Percentiles rank a stretch among this genome's conserved stretches.
Conservation (phyloP, 164 flowering plant species). For the Paratinospora sagittata region DNA sequence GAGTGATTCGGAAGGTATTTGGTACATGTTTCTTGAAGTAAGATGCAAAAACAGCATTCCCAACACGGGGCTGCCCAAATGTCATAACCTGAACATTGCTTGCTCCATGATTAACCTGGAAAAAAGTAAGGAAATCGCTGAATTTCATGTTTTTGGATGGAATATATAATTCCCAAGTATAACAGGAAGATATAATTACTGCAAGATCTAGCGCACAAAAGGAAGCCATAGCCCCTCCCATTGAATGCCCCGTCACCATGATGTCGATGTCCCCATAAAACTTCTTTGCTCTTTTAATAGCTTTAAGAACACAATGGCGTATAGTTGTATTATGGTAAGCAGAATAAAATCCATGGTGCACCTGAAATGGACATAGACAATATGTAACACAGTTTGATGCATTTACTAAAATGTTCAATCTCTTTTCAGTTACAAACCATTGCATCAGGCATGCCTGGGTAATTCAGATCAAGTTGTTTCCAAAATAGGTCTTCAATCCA, state of each 20-base stretch:
- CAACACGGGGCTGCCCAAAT: slow-evolving; percentile 97
- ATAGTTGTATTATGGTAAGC: slow-evolving; percentile 91
- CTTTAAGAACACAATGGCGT: slow-evolving; percentile 60
- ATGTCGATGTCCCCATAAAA: slow-evolving; percentile 58
- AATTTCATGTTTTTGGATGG: not conserved
- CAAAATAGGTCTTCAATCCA: slow-evolving; percentile 92
- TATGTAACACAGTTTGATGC: not conserved
- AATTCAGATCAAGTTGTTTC: slow-evolving; percentile 87
- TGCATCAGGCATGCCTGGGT: slow-evolving; percentile 87
- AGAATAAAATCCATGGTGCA: slow-evolving; percentile 89
- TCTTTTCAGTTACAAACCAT: slow-evolving; percentile 43
- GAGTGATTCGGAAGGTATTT: slow-evolving; percentile 63
- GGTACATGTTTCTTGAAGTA: slow-evolving; percentile 67
- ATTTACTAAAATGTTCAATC: not conserved
- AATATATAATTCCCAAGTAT: not conserved
- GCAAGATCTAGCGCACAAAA: slow-evolving; percentile 85
- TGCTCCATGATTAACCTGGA: slow-evolving; percentile 58
- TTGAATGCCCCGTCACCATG: slow-evolving; percentile 94
- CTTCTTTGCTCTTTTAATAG: slow-evolving; percentile 57
- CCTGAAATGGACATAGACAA: slow-evolving; percentile 40
- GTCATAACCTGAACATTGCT: slow-evolving; percentile 68
- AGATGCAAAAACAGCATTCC: slow-evolving; percentile 86
- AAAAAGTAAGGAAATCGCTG: slow-evolving; percentile 6
- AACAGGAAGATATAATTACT: slow-evolving; percentile 31
- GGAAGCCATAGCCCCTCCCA: slow-evolving; percentile 99